Evolutionary conservation across 768 basidiomycete genomes (phyloP), one percentile per base, ranked within the genome.

Genomic region (Tricholoma sp.): DNA sequence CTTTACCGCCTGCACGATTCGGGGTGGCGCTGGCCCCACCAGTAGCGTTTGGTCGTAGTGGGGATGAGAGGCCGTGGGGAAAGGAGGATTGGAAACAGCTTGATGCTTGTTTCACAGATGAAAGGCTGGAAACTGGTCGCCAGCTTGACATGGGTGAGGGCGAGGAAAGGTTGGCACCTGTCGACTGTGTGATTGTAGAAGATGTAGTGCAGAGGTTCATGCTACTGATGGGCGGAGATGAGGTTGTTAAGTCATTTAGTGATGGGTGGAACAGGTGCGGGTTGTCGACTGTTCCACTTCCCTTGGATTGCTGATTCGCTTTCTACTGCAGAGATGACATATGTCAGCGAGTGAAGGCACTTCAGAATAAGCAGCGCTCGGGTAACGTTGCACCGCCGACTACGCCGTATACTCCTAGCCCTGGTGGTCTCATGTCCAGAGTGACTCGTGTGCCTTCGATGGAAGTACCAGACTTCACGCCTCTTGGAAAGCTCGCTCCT

Each of bases 1-100:
- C 71, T 5, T 52, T 63, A 9, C 57, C 64, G 12, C 21, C 24
- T n/a, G 22, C 12, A 14, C 12, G 27, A 22, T 52, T 37, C 5
- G 21, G 43, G 16, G 22, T 21, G n/a, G 27, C 24, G 32, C 3
- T 34, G 32, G 10, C 22, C 22, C 5, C 19, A 29, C 31, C 45
- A 10, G 24, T 6, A 14, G 4, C 12, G 14, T 32, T 39, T 6
- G 18, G 31, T 14, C 45, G n/a, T 51, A 21, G 45, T 22, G 27
- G 43, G 18, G 9, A 7, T 63, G 61, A 67, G 51, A 65, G 68
- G 16, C 72, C 70, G 39, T 94, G 91, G 91, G 76, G 78, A 3
- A 87, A 86, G 64, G 80, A 81, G 19, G 88, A 92, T 52, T 94
- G 91, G 91, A 91, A 88, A 67, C 66, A 76, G 50, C 75, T 94